Evolutionary conservation across 192 early-diverging fungal species (phyloP).

Genomic region (Podila epicladia): DNA sequence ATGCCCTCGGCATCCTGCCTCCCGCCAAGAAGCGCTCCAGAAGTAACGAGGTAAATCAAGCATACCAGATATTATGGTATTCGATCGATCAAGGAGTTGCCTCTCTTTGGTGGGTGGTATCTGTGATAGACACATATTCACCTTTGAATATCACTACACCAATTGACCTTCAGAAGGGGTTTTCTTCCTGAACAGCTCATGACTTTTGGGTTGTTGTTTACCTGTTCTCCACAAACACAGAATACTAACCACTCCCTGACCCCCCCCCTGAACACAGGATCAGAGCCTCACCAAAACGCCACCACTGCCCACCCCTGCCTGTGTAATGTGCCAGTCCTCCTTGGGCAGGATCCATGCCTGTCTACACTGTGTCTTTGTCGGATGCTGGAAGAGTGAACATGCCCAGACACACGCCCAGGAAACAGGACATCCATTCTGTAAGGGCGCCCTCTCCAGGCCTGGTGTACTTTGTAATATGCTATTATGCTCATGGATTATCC

Average conservation of each 20-base stretch:
- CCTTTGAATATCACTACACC: no score
- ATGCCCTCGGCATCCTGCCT: conserved; percentile 46
- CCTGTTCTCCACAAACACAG: not conserved
- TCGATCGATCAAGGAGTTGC: not conserved
- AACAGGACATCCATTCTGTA: conserved; percentile 65
- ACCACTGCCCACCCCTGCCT: conserved; percentile 65
- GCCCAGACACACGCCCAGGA: conserved; percentile 61
- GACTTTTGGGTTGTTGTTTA: no score
- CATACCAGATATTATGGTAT: not conserved
- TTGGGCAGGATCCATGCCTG: conserved; percentile 81
- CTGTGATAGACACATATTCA: no score
- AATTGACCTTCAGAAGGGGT: no score
- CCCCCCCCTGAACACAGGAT: conserved; percentile 1
- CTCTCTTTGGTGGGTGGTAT: not conserved
- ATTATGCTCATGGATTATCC: no score
- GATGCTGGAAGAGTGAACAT: conserved; percentile 77
- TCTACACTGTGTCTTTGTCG: conserved; percentile 82
- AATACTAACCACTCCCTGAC: not conserved
- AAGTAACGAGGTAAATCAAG: conserved; percentile 29
- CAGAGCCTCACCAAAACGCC: conserved; percentile 3
- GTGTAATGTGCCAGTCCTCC: conserved; percentile 63
- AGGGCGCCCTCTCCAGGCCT: not conserved
- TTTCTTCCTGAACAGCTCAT: no score
- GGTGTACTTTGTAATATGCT: not conserved
- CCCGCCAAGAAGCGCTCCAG: conserved; percentile 20